These are phyloP conservation scores for Malus domestica DNA, from an alignment of 306 rosid genomes.

Conservation along the genomic window ASM211411v1 NC_041797.1:15663001-15663500, in stretches of 20 bases:
- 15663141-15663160: constrained; percentile 20
- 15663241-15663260: constrained; percentile 36
- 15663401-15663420: constrained; percentile 21
- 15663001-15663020: constrained; percentile 12
- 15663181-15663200: constrained; percentile 28
- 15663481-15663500: constrained; percentile 25
- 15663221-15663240: constrained; percentile 34
- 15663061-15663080: neutral
- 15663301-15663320: constrained; percentile 26
- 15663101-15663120: constrained; percentile 6
- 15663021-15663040: constrained; percentile 1
- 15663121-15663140: constrained; percentile 27
- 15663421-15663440: constrained; percentile 26
- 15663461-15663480: constrained; percentile 33
- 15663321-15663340: constrained; percentile 37
- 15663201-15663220: constrained; percentile 7
- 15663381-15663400: constrained; percentile 28
- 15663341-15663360: constrained; percentile 16
- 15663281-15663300: constrained; percentile 14
- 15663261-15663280: constrained; percentile 31
- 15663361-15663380: constrained; percentile 28
- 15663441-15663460: constrained; percentile 41
- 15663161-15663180: constrained; percentile 32
- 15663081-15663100: neutral
- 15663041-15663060: neutral